phyloP scores from a whole-genome alignment of 2,329 filamentous ascomycete genomes.

The Fusarium metavorans region DNA sequence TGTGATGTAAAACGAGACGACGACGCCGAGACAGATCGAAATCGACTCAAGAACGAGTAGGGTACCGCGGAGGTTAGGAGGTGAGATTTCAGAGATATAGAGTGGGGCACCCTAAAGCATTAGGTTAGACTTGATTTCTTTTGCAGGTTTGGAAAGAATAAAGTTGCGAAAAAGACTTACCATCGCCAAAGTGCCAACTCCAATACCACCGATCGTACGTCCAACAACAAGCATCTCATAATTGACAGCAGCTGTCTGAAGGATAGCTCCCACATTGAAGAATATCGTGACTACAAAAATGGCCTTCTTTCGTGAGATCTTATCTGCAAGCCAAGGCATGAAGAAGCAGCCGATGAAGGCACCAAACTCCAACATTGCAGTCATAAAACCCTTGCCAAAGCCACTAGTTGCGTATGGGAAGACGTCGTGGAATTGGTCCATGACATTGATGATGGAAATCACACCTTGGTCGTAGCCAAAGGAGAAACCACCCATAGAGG shows the following conservation, averaged over 20 bases:
- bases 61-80: neutral
- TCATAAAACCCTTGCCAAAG: neutral
- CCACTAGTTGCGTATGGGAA: constrained; percentile 47
- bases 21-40: neutral
- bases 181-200: neutral
- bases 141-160: neutral
- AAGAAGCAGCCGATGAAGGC: neutral
- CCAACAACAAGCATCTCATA: neutral
- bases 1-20: neutral
- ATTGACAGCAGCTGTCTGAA: neutral
- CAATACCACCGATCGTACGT: neutral
- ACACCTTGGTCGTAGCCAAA: constrained; percentile 51
- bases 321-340: neutral
- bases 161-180: neutral
- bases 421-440: constrained; percentile 54
- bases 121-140: neutral
- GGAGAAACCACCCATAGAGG: constrained; percentile 42
- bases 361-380: neutral
- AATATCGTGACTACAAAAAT: neutral
- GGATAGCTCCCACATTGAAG: neutral
- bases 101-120: neutral
- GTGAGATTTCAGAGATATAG: neutral
- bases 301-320: neutral
- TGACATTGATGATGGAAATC: constrained; percentile 56
- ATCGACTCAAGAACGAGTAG: neutral